A percentile compares a stretch with the other conserved stretches of the same genome.
These are phyloP conservation scores for Bolboschoenus planiculmis DNA, from an alignment of 176 grass and related monocot species.

Conservation along the genomic window DNA sequence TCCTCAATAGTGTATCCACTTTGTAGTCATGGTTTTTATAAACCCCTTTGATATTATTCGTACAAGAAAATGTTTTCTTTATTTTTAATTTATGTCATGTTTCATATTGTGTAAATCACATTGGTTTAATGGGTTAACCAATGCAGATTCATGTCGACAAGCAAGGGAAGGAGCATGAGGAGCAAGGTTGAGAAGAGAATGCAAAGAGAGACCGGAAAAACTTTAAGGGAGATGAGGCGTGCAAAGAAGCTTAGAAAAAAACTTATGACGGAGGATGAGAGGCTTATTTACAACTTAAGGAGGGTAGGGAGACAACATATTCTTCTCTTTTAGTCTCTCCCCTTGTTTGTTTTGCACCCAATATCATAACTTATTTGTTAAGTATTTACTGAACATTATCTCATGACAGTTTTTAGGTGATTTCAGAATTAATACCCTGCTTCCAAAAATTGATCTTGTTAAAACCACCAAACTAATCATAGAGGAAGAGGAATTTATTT, in stretches of 20 bases:
- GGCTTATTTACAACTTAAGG: slow-evolving; percentile 75
- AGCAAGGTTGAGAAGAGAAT: slow-evolving; percentile 98
- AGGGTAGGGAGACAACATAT: slow-evolving; percentile 32
- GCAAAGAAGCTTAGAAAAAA: slow-evolving; percentile 90
- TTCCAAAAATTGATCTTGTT: no score
- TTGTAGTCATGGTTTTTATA: not conserved
- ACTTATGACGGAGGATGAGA: slow-evolving; percentile 94
- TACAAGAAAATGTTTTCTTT: not conserved
- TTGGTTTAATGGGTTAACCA: not conserved
- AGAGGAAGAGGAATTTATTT: not conserved
- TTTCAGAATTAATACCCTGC: not conserved
- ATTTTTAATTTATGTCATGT: not conserved
- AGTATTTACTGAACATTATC: not conserved
- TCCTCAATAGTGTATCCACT: not conserved
- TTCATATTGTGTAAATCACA: not conserved
- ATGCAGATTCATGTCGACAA: slow-evolving; percentile 69
- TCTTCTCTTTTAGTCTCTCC: not conserved
- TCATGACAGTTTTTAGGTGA: not conserved
- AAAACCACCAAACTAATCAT: not conserved
- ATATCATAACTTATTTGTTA: not conserved
- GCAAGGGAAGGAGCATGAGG: slow-evolving; percentile 71
- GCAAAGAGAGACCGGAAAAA: slow-evolving; percentile 79
- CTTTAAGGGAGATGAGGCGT: slow-evolving; percentile 70
- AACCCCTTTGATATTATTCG: not conserved
- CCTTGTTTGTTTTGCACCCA: not conserved